These are phyloP conservation scores for Euphorbia corollata DNA, from an alignment of 441 rosid genomes.

Conservation along the genomic window DNA sequence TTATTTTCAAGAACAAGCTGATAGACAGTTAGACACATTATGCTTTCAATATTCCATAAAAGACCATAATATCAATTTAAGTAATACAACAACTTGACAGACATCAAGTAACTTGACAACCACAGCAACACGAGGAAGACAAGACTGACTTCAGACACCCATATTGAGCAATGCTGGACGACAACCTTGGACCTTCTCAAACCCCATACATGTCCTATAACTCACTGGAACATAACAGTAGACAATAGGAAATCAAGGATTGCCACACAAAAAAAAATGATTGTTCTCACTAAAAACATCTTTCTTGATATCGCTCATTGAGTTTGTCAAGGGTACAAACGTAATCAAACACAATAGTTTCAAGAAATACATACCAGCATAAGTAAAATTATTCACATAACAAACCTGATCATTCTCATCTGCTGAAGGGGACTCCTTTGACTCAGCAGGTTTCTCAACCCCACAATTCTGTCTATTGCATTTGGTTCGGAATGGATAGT, in stretches of 20 bases:
- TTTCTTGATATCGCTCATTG: slow-evolving; percentile 22
- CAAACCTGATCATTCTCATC: slow-evolving; percentile 93
- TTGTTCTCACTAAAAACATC: slow-evolving; percentile 15
- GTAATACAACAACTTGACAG: slow-evolving; percentile 56
- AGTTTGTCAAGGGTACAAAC: slow-evolving; percentile 27
- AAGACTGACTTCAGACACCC: slow-evolving; percentile 96
- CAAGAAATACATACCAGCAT: slow-evolving; percentile 27
- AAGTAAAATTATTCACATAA: slow-evolving; percentile 32
- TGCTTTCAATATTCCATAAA: slow-evolving; percentile 38
- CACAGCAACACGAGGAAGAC: slow-evolving; percentile 89
- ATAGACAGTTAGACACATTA: slow-evolving; percentile 49
- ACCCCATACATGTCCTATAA: slow-evolving; percentile 94
- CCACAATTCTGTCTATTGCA: slow-evolving; percentile 97
- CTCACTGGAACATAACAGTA: slow-evolving; percentile 96
- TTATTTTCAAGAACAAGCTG: slow-evolving; percentile 34
- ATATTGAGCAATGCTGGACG: slow-evolving; percentile 72
- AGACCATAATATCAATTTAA: slow-evolving; percentile 38
- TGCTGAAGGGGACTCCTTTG: slow-evolving; percentile 56
- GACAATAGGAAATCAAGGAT: slow-evolving; percentile 61
- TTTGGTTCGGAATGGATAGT: slow-evolving; percentile 92
- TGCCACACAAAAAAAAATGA: slow-evolving; percentile 17
- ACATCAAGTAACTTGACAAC: slow-evolving; percentile 65
- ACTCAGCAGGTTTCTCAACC: slow-evolving; percentile 76
- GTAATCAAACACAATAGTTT: slow-evolving; percentile 22
- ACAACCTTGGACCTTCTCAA: slow-evolving; percentile 88